Evolutionary conservation across 2,329 filamentous ascomycete species (phyloP).

Genomic region (Coniella vitis): DNA sequence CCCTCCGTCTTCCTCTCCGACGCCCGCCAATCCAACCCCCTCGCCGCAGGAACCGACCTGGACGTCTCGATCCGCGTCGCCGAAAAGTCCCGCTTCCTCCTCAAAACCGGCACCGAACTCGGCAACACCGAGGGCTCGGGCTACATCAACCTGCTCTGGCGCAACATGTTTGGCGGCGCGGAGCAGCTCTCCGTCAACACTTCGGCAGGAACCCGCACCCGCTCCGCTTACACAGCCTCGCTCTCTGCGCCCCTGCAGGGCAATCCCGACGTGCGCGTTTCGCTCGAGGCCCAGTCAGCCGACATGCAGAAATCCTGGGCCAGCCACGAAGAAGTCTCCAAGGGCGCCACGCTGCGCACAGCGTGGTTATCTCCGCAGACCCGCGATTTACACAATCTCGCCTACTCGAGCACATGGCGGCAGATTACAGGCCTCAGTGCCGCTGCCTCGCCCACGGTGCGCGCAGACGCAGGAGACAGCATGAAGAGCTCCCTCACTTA

Average conservation of each 20-base stretch:
- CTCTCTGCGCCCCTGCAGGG: constrained; percentile 78
- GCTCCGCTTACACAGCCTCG: constrained; percentile 82
- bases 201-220: constrained; percentile 80
- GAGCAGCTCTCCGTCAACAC: constrained; percentile 85
- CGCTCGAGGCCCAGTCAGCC: constrained; percentile 74
- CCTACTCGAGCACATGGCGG: constrained; percentile 78
- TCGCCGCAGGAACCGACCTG: constrained; percentile 68
- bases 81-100: constrained; percentile 75
- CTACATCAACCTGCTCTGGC: constrained; percentile 77
- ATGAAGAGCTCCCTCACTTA: constrained; percentile 85
- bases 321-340: constrained; percentile 83
- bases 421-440: constrained; percentile 75
- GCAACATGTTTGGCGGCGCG: constrained; percentile 91
- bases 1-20: constrained; percentile 79
- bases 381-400: constrained; percentile 68
- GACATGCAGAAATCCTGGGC: constrained; percentile 88
- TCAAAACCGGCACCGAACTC: constrained; percentile 92
- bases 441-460: constrained; percentile 72
- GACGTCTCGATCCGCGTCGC: constrained; percentile 71
- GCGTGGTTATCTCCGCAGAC: constrained; percentile 57
- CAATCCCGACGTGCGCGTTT: constrained; percentile 73
- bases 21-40: constrained; percentile 60
- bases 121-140: constrained; percentile 92
- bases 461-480: constrained; percentile 80
- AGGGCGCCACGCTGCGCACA: constrained; percentile 69